A percentile compares a stretch with the other conserved stretches of the same genome.
phyloP scores from a whole-genome alignment of 1,284 basidiomycete genomes.

The Anthracocystis walkeri region DNA sequence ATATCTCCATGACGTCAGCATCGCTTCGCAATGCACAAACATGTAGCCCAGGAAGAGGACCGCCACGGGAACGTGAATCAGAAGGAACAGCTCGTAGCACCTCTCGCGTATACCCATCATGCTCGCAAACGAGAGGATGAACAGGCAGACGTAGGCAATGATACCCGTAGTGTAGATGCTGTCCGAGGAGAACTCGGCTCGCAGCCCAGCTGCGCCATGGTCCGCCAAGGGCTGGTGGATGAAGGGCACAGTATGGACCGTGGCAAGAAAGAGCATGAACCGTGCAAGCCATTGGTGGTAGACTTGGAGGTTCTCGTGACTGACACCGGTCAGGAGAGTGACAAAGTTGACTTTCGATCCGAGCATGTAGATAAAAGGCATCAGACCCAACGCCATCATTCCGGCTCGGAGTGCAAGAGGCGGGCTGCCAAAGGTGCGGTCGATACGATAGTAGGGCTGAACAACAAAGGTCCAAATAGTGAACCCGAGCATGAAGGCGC shows the following conservation, averaged over 20 bases:
- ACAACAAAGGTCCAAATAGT: conserved; percentile 53
- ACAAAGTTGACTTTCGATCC: conserved; percentile 65
- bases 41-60: conserved; percentile 59
- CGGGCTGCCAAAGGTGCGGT: conserved; percentile 52
- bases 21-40: conserved; percentile 54
- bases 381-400: conserved; percentile 58
- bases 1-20: conserved; percentile 52
- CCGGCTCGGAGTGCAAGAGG: conserved; percentile 60
- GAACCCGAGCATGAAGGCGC: conserved; percentile 48
- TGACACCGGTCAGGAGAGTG: conserved; percentile 56
- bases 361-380: conserved; percentile 61
- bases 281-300: conserved; percentile 65
- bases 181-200: conserved; percentile 44
- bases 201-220: conserved; percentile 41
- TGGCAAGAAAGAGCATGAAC: conserved; percentile 59
- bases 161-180: conserved; percentile 57
- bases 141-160: conserved; percentile 52
- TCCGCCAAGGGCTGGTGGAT: conserved; percentile 56
- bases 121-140: conserved; percentile 57
- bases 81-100: conserved; percentile 66
- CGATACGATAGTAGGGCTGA: conserved; percentile 56
- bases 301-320: conserved; percentile 61
- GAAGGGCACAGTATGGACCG: conserved; percentile 64
- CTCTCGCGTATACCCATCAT: conserved; percentile 51
- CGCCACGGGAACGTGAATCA: conserved; percentile 56